A percentile compares a stretch with the other conserved stretches of the same genome.
Conservation (phyloP, 805 yeast genomes). For the Saturnispora serradocipensis region DNA sequence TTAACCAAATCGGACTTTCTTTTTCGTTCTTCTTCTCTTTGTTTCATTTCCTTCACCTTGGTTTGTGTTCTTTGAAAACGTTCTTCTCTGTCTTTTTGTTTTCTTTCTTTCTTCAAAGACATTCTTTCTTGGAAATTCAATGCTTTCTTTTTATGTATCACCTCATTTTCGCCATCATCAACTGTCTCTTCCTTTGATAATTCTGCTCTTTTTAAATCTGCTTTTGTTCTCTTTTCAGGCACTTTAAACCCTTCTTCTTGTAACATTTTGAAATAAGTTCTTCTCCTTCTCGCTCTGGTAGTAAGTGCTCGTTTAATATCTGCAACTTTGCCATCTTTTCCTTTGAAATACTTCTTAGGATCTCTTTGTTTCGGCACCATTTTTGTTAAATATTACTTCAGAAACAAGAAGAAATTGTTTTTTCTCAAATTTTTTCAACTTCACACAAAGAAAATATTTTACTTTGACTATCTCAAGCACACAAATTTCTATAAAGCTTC, state of each 20-base stretch:
- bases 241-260: slow-evolving; percentile 58
- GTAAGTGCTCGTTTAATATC: slow-evolving; percentile 73
- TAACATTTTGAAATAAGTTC: slow-evolving; percentile 68
- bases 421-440: background rate
- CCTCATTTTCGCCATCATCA: slow-evolving; percentile 8
- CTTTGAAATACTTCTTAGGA: slow-evolving; percentile 14
- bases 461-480: background rate
- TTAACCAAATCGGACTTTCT: slow-evolving; percentile 34
- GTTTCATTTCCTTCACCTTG: slow-evolving; percentile 26
- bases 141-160: slow-evolving; percentile 29
- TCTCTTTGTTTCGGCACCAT: slow-evolving; percentile 1
- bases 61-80: slow-evolving; percentile 32
- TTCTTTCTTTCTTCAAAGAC: slow-evolving; percentile 39
- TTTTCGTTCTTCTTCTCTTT: slow-evolving; percentile 35
- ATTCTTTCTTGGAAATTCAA: slow-evolving; percentile 36
- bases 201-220: slow-evolving; percentile 12
- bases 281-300: slow-evolving; percentile 74
- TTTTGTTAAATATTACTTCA: background rate
- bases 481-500: background rate
- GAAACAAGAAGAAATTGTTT: background rate
- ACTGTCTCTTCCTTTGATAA: slow-evolving; percentile 2
- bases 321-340: slow-evolving; percentile 29
- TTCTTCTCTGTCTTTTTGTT: slow-evolving; percentile 32
- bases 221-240: slow-evolving; percentile 30
- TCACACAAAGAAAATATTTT: background rate